phyloP scores from a whole-genome alignment of 176 grass and related monocot species.

The Triticum timopheevii region DNA sequence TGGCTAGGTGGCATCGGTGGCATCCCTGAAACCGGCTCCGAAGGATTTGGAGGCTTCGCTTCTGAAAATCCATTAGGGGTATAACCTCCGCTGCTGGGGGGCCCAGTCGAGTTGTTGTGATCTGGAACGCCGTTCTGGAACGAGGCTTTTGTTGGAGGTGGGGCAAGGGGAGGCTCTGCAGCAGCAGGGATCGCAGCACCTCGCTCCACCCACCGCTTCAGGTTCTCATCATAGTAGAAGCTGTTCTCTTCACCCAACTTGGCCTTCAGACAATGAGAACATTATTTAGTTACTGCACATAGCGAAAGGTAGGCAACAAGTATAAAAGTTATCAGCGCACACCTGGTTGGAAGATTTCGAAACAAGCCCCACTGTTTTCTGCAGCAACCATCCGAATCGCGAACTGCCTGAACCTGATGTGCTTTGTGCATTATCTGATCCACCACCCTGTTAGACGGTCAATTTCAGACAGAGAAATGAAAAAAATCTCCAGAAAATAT shows the following conservation, averaged over 20 bases:
- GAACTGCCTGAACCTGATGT: conserved; percentile 62
- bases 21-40: conserved; percentile 41
- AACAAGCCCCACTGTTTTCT: conserved; percentile 79
- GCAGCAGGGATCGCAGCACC: conserved; percentile 57
- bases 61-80: conserved; percentile 40
- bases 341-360: conserved; percentile 79
- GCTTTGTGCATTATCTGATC: conserved; percentile 55
- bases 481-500: background rate
- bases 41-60: conserved; percentile 33
- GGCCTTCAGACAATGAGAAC: conserved; percentile 48
- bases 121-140: conserved; percentile 55
- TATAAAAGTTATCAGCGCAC: conserved; percentile 12
- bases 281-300: conserved; percentile 4
- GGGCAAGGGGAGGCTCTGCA: conserved; percentile 61
- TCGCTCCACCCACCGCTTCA: conserved; percentile 97
- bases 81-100: conserved; percentile 23
- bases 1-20: conserved; percentile 79
- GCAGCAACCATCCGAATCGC: conserved; percentile 77
- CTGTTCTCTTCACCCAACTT: conserved; percentile 85
- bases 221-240: conserved; percentile 92
- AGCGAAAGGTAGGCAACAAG: background rate
- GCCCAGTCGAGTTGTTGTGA: conserved; percentile 47
- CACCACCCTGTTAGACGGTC: conserved; percentile 54
- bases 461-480: background rate
- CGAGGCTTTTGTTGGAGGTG: conserved; percentile 65